Conservation (phyloP, 495 filamentous ascomycete genomes). For the Penicillium maclennaniae region DNA sequence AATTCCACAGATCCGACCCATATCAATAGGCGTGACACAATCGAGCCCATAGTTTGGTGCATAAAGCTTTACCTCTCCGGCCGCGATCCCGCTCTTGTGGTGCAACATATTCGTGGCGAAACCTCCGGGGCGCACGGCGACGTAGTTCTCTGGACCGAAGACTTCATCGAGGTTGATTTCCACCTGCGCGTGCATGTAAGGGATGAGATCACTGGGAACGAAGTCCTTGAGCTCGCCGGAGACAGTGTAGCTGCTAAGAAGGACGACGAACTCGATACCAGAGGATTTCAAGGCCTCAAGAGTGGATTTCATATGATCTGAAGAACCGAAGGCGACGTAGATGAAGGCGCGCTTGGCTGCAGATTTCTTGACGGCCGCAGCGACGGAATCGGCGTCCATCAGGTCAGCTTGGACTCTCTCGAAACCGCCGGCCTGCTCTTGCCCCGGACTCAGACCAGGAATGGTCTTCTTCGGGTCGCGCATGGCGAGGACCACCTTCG, state of each 20-base stretch:
- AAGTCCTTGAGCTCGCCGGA: not conserved
- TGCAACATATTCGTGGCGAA: slow-evolving; percentile 13
- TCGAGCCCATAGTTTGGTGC: slow-evolving; percentile 7
- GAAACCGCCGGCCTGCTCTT: not conserved
- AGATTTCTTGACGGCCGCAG: slow-evolving; percentile 5
- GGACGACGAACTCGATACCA: slow-evolving; percentile 15
- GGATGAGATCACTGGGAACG: slow-evolving; percentile 2
- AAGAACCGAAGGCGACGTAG: slow-evolving; percentile 6
- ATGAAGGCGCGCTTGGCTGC: slow-evolving; percentile 14
- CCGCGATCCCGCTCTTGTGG: slow-evolving; percentile 3
- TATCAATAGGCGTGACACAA: slow-evolving; percentile 16
- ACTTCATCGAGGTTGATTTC: slow-evolving; percentile 17
- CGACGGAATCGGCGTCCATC: slow-evolving; percentile 7
- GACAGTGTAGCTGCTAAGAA: slow-evolving; percentile 18
- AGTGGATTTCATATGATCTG: slow-evolving; percentile 6
- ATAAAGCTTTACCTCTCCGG: slow-evolving; percentile 5
- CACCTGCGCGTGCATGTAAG: slow-evolving; percentile 11
- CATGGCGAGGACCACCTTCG: slow-evolving; percentile 13
- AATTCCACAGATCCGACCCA: slow-evolving; percentile 10
- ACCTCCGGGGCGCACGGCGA: slow-evolving; percentile 10
- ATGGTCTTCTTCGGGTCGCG: slow-evolving; percentile 12
- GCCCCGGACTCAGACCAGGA: not conserved
- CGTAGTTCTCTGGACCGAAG: slow-evolving; percentile 12
- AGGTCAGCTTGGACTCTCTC: slow-evolving; percentile 14
- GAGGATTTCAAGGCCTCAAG: slow-evolving; percentile 10